Base-by-base conservation (phyloP, 176 grass and related monocot species). In the Ananas comosus region DNA sequence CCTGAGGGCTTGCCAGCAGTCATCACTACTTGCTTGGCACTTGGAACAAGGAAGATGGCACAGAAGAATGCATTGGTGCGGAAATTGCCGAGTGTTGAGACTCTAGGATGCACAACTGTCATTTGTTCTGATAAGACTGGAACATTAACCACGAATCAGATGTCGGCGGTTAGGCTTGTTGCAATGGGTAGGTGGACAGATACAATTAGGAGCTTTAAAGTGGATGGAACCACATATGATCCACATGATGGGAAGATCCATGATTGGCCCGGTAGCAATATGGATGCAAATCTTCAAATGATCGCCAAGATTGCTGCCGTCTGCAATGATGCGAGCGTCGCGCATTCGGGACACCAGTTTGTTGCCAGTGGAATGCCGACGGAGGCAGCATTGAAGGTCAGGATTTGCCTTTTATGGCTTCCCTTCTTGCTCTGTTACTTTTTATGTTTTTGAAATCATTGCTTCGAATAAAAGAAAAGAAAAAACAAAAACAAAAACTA, bases 111-210 rank as follows among this genome's bases (percentile, higher is more conserved):
- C 82, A 97, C 93, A 57, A 97, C 93, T 0, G 93, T 97, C 6
- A 97, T 97, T 48, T 97, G 93, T 75, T 97, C 93, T 0, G 93
- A 97, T 64, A 97, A 97, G 72, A 97, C 93, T 0, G 93, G 93
- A 11, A 97, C 93, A 6, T 73, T 92, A 8, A 97, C 93, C 4
- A 97, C 93, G 1, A 97, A 97, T 80, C 84, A 97, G 74, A 97
- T 97, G 93, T 97, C 93, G 0, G 89, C 83, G 3, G 82, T 91
- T 0, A 97, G 65, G 21, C 89, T 97, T 0, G 84, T 97, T 2
- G 93, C 82, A 0, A 75, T 97, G 12, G 86, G 89, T 4, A 53
- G 64, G 0, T 68, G 67, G n/a, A 53, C 67, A 0, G 74, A 63
- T 49, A 21, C 79, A 12, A 57, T 90, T 27, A 83, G 89, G 74